A percentile compares a stretch with the other conserved stretches of the same genome.
phyloP scores from a whole-genome alignment of 352 stramenopile genomes.

The Chrysophaeum taylorii region DNA sequence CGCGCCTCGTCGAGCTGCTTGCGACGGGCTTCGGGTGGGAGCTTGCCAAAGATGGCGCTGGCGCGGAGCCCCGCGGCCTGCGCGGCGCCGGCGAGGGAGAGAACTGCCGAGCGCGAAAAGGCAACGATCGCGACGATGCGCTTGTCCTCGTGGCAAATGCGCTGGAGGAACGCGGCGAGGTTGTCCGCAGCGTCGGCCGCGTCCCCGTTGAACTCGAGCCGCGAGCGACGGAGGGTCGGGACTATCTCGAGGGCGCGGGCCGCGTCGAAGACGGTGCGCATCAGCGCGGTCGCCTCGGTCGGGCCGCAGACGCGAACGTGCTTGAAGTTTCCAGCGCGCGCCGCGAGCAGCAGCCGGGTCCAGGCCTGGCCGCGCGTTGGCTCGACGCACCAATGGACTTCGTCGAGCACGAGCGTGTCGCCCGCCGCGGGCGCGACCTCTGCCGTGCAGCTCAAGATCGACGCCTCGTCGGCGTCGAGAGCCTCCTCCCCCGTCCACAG shows the following conservation, averaged over 20 bases:
- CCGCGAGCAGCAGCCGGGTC: neutral
- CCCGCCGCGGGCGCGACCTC: neutral
- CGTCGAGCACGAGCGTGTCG: neutral
- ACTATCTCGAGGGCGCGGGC: neutral
- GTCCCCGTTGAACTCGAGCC: neutral
- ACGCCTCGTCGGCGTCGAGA: neutral
- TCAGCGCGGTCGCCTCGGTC: neutral
- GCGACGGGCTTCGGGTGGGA: neutral
- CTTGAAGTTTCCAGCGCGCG: neutral
- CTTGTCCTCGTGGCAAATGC: neutral
- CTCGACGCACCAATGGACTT: conserved; percentile 3
- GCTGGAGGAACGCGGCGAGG: neutral
- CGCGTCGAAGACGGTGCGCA: neutral
- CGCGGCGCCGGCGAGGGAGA: neutral
- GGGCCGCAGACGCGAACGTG: neutral
- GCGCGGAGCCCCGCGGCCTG: neutral
- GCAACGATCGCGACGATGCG: conserved; percentile 3
- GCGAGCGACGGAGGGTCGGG: neutral
- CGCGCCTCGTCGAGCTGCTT: neutral
- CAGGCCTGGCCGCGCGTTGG: neutral
- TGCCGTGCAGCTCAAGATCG: neutral
- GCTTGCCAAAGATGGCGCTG: neutral
- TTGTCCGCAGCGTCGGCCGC: no score
- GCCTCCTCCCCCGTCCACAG: conserved; percentile 2
- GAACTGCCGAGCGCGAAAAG: neutral